Conservation (phyloP, 805 yeast genomes). For the Cyberlindnera amylophila region DNA sequence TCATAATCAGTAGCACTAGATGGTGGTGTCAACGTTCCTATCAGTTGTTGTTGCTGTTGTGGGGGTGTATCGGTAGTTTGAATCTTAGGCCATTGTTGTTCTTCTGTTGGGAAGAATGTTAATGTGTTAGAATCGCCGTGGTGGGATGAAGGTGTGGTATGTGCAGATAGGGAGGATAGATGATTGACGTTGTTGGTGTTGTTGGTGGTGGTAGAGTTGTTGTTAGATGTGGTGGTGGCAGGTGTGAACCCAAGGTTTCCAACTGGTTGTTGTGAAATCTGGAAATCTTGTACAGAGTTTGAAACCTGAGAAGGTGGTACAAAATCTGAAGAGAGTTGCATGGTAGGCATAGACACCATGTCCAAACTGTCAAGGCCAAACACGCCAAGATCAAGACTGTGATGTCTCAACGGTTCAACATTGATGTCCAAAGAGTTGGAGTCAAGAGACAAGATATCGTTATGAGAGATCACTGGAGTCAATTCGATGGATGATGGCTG, state of each 20-base stretch:
- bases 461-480: slow-evolving; percentile 6
- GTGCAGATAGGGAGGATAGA: not conserved
- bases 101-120: not conserved
- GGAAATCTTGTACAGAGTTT: not conserved
- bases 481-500: not conserved
- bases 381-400: slow-evolving; percentile 23
- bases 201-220: no score
- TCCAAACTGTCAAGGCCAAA: slow-evolving; percentile 17
- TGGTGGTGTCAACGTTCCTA: slow-evolving; percentile 21
- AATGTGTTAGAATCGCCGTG: slow-evolving; percentile 1
- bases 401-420: slow-evolving; percentile 24
- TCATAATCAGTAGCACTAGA: slow-evolving; percentile 19
- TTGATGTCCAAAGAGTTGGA: slow-evolving; percentile 24
- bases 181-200: no score
- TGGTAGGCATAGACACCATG: not conserved
- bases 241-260: no score
- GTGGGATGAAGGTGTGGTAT: slow-evolving; percentile 5
- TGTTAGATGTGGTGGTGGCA: no score
- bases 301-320: slow-evolving; percentile 6
- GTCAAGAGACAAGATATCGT: slow-evolving; percentile 12
- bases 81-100: slow-evolving; percentile 20
- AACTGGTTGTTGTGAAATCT: no score
- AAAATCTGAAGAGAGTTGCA: slow-evolving; percentile 15
- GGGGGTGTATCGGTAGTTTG: slow-evolving; percentile 3
- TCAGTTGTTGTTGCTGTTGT: no score